A percentile compares a stretch with the other conserved stretches of the same genome.
These are phyloP conservation scores for Fraxinus cuspidata DNA, from an alignment of 257 asterid genomes.

Conservation along the genomic window DNA sequence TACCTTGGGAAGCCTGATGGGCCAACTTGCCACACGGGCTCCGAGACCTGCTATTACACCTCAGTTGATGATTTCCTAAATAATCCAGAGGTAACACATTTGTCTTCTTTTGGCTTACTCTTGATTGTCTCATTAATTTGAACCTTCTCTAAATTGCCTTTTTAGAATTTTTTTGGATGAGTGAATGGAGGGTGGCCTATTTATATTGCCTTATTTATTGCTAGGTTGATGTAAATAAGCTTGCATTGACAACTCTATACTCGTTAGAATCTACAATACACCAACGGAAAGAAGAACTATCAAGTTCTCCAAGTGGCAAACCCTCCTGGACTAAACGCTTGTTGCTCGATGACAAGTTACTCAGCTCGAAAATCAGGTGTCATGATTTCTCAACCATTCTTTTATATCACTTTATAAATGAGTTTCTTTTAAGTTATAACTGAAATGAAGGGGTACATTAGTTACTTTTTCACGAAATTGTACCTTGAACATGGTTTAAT, in stretches of 20 bases:
- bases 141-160: neutral
- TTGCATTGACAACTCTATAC: conserved; percentile 67
- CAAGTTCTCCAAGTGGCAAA: conserved; percentile 42
- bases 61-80: conserved; percentile 48
- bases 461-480: neutral
- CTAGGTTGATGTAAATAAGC: conserved; percentile 52
- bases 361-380: conserved; percentile 83
- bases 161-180: neutral
- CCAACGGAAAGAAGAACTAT: conserved; percentile 54
- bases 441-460: neutral
- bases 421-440: neutral
- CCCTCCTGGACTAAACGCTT: conserved; percentile 85
- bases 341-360: conserved; percentile 55
- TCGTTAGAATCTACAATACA: conserved; percentile 69
- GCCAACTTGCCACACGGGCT: conserved; percentile 89
- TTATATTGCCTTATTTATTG: neutral
- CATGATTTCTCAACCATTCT: neutral
- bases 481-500: neutral
- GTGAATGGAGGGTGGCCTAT: neutral
- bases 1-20: conserved; percentile 94
- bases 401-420: neutral
- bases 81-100: conserved; percentile 41
- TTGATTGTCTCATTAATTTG: neutral
- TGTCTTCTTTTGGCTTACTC: neutral
- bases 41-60: conserved; percentile 85